phyloP scores from a whole-genome alignment of 768 basidiomycete species.

The Collybia mongolica region DNA sequence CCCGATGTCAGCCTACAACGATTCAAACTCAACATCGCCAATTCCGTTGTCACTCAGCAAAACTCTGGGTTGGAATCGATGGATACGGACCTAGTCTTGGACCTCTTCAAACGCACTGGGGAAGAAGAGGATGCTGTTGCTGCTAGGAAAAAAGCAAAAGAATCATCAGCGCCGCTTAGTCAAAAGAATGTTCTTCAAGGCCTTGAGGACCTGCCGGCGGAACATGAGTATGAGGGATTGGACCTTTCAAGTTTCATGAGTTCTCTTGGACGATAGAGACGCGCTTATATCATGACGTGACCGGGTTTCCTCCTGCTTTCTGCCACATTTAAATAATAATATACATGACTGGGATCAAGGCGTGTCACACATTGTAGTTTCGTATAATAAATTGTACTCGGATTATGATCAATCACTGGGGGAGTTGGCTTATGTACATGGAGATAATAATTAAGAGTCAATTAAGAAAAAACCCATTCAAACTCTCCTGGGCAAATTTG shows the following conservation, averaged over 20 bases:
- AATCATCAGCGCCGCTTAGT: slow-evolving; percentile 53
- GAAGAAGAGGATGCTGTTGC: slow-evolving; percentile 69
- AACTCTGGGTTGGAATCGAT: slow-evolving; percentile 92
- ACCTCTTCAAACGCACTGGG: slow-evolving; percentile 83
- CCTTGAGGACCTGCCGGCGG: slow-evolving; percentile 86
- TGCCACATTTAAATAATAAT: background rate
- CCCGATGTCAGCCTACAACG: slow-evolving; percentile 76
- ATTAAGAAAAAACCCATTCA: too few relatives aligned
- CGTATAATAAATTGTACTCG: background rate
- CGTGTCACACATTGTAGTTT: background rate
- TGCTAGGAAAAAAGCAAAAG: slow-evolving; percentile 55
- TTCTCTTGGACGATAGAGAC: slow-evolving; percentile 59
- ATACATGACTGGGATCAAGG: slow-evolving; percentile 1
- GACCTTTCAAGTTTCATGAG: slow-evolving; percentile 88
- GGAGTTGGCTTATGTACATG: too few relatives aligned
- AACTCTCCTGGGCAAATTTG: too few relatives aligned
- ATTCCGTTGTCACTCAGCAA: slow-evolving; percentile 95
- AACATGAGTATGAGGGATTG: slow-evolving; percentile 89
- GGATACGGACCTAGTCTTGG: slow-evolving; percentile 96
- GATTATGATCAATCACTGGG: slow-evolving; percentile 4
- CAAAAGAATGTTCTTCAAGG: slow-evolving; percentile 88
- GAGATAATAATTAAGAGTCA: too few relatives aligned
- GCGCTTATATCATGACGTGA: slow-evolving; percentile 24
- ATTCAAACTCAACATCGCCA: slow-evolving; percentile 98
- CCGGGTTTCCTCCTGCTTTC: slow-evolving; percentile 11